These are phyloP conservation scores for Phytopythium litorale DNA, from an alignment of 352 stramenopile species.

Conservation along the genomic window DNA sequence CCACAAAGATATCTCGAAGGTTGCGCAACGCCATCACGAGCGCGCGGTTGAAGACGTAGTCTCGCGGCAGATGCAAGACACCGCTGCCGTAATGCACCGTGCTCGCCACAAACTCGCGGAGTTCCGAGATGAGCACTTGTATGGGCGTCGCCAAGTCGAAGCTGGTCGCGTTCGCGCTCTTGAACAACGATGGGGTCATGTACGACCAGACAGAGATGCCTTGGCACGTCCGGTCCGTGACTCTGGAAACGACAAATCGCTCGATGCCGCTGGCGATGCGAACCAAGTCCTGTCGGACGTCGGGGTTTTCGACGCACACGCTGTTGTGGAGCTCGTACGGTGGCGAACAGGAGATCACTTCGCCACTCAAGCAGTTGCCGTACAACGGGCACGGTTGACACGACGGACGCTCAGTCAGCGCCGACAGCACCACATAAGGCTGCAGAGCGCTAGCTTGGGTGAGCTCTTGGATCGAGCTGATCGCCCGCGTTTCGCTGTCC, in stretches of 20 bases:
- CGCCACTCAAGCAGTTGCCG: conserved; percentile 49
- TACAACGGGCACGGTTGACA: conserved; percentile 63
- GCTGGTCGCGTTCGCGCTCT: conserved; percentile 5
- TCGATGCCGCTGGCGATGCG: conserved; percentile 43
- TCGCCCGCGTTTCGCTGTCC: conserved; percentile 3
- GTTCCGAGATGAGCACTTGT: conserved; percentile 45
- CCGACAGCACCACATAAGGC: conserved; percentile 28
- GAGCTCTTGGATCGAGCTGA: conserved; percentile 24
- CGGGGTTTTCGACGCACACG: conserved; percentile 49
- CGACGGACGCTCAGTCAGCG: conserved; percentile 7
- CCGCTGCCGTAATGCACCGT: conserved; percentile 40
- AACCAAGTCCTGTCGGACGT: conserved; percentile 44
- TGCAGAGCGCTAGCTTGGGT: conserved; percentile 48
- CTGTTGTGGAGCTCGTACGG: conserved; percentile 46
- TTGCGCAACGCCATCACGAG: conserved; percentile 54
- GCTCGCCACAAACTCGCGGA: conserved; percentile 37
- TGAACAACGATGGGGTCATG: conserved; percentile 9
- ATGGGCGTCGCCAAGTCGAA: conserved; percentile 22
- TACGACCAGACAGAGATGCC: conserved; percentile 27
- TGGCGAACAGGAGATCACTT: conserved; percentile 37
- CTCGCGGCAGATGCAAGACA: conserved; percentile 32
- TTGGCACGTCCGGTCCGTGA: conserved; percentile 28
- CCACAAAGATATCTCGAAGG: conserved; percentile 50
- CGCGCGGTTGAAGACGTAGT: conserved; percentile 61
- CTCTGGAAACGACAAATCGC: conserved; percentile 35